Percentiles rank a stretch among this genome's conserved stretches.
Evolutionary conservation across 2,329 filamentous ascomycete species (phyloP).

Genomic region (Emydomyces testavorans): DNA sequence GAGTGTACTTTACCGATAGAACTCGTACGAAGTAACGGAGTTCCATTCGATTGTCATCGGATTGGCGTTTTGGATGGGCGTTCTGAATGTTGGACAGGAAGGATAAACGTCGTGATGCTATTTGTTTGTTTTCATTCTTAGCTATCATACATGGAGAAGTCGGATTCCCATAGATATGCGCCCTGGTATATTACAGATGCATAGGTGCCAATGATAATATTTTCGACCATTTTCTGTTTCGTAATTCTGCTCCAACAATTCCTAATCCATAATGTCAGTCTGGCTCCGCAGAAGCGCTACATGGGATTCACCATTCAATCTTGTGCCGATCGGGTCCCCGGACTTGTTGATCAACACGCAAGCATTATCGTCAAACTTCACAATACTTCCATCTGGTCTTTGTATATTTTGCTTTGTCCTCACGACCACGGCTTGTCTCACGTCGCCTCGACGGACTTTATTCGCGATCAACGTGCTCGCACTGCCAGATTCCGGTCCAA

Average conservation of each 20-base stretch:
- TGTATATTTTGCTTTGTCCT: conserved; percentile 80
- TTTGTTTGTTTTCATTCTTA: not conserved
- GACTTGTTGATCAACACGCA: conserved; percentile 96
- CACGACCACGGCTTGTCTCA: conserved; percentile 90
- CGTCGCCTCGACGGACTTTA: conserved; percentile 93
- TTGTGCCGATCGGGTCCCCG: conserved; percentile 85
- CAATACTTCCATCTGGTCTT: conserved; percentile 74
- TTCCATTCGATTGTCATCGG: conserved; percentile 1
- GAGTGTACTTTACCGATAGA: not conserved
- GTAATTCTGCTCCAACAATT: conserved; percentile 79
- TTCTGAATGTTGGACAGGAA: not conserved
- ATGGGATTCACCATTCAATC: conserved; percentile 58
- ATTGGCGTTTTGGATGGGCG: conserved; percentile 10
- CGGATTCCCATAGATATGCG: conserved; percentile 6
- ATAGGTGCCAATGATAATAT: conserved; percentile 88
- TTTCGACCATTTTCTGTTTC: conserved; percentile 94
- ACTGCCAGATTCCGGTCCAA: conserved; percentile 58
- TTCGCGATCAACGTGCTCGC: conserved; percentile 66
- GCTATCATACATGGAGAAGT: conserved; percentile 6
- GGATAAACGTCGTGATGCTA: not conserved
- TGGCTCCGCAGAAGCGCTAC: conserved; percentile 15
- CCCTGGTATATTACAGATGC: conserved; percentile 46
- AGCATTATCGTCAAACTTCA: conserved; percentile 95
- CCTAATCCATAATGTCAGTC: conserved; percentile 37
- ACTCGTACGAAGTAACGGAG: not conserved